Evolutionary conservation across 139 green algal genomes (phyloP).

Genomic region (Chlamydomonas schloesseri): DNA sequence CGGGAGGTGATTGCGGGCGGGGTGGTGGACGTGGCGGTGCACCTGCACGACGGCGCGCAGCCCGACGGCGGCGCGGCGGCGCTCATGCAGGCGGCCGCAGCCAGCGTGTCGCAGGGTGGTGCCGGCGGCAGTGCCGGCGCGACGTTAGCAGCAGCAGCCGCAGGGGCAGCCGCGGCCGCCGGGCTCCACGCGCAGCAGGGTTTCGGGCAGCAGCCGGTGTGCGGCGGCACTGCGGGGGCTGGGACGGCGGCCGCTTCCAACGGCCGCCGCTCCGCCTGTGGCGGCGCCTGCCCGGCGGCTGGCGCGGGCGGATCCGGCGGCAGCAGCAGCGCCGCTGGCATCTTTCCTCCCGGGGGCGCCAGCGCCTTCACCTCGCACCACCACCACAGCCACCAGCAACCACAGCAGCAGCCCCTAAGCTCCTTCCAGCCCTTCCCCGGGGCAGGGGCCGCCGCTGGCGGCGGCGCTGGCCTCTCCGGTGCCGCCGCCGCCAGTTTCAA

Average conservation of each 20-base stretch:
- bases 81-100: not conserved
- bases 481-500: too few species aligned
- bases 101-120: too few species aligned
- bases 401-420: not conserved
- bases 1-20: not conserved
- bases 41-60: constrained; percentile 8
- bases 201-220: too few species aligned
- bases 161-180: too few species aligned
- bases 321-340: constrained; percentile 17
- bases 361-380: not conserved
- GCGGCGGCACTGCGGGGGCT: too few species aligned
- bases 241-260: not conserved
- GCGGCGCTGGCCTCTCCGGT: not conserved
- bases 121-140: too few species aligned
- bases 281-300: not conserved
- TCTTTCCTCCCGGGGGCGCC: not conserved
- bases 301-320: not conserved
- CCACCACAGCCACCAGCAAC: not conserved
- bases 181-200: too few species aligned
- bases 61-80: not conserved
- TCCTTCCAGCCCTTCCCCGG: not conserved
- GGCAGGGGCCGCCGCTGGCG: not conserved
- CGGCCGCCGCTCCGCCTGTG: not conserved
- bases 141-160: too few species aligned
- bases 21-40: constrained; percentile 3